Base-by-base conservation (phyloP, 2,329 filamentous ascomycete species). In the Fusarium humuli region DNA sequence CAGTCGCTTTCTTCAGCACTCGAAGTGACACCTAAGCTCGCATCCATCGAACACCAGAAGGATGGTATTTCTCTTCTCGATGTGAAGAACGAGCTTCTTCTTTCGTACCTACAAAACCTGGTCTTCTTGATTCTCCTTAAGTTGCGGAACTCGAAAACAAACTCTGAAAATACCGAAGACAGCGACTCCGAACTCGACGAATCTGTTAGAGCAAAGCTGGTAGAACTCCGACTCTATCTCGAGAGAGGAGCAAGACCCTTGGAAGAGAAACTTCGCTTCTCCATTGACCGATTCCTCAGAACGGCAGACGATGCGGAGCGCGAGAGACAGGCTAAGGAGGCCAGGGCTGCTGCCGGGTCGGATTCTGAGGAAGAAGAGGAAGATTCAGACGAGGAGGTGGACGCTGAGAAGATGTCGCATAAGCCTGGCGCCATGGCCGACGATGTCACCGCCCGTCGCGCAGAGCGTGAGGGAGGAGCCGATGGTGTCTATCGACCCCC, bases 21-120 rank as follows among this genome's bases (percentile, higher is more conserved):
- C 47, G 89, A 94, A 62, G 89, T 91, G 8, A 86, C 91, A 0
- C 88, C 91, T 0, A 87, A 88, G 50, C 78, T 89, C 20, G 78
- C 85, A n/a, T 79, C 84, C 16, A 87, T 97, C 64, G 83, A 91
- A 50, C 88, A 92, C n/a, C 91, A 92, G 2, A 86, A 91, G 70
- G 90, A 97, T 75, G 95, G 96, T 77, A 96, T 99, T 62, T 98
- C 96, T 1, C 89, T 99, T 2, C 90, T 99, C 76, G 94, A 98
- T 78, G 90, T 93, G 70, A 99, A 99, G 83, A 98, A 97, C 81
- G 96, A 99, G 78, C 87, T 99, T n/a, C 90, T 99, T 20, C 90
- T 99, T 41, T 95, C 95, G 6, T 99, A 99, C 81, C 86, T 99
- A 0, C 95, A 99, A 76, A 97, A 97, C 76, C 88, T 98, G 6